Evolutionary conservation across 148 eudicot genomes (phyloP).

Genomic region (Rhododendron mucronatum): DNA sequence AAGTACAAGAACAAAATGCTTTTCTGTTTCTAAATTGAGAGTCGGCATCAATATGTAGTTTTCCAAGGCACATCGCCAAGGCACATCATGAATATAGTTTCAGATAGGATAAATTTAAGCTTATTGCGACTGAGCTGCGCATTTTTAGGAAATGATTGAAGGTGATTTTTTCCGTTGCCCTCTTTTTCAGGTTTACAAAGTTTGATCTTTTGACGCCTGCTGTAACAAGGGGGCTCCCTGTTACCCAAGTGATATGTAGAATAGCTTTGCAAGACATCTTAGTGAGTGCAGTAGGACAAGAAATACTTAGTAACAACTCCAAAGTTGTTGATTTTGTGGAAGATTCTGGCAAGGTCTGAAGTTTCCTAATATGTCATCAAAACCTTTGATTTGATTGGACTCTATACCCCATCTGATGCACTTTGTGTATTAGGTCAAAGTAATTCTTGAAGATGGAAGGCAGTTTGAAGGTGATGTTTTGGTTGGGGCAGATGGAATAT

Average conservation of each 20-base stretch:
- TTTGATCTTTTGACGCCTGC: slow-evolving; percentile 22
- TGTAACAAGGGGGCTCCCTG: slow-evolving; percentile 14
- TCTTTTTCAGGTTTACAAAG: slow-evolving; percentile 19
- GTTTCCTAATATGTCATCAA: neutral
- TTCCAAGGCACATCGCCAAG: neutral
- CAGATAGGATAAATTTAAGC: neutral
- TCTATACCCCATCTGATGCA: neutral
- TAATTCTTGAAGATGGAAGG: slow-evolving; percentile 20
- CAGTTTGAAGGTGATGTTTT: slow-evolving; percentile 20
- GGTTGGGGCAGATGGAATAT: slow-evolving; percentile 24
- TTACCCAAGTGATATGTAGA: slow-evolving; percentile 23
- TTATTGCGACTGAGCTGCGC: neutral
- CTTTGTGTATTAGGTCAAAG: slow-evolving; percentile 12
- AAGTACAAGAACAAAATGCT: neutral
- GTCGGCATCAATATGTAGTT: neutral
- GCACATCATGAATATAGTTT: neutral
- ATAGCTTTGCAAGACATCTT: slow-evolving; percentile 22
- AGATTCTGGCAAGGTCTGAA: slow-evolving; percentile 16
- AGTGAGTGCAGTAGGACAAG: slow-evolving; percentile 20
- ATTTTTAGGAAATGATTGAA: neutral
- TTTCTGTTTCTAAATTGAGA: neutral
- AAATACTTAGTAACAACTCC: slow-evolving; percentile 15
- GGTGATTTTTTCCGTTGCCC: neutral
- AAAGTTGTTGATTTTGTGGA: slow-evolving; percentile 23
- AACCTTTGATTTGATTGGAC: neutral